A percentile compares a stretch with the other conserved stretches of the same genome.
These are phyloP conservation scores for Platanthera zijinensis DNA, from an alignment of 106 monocot species.

Conservation along the genomic window DNA sequence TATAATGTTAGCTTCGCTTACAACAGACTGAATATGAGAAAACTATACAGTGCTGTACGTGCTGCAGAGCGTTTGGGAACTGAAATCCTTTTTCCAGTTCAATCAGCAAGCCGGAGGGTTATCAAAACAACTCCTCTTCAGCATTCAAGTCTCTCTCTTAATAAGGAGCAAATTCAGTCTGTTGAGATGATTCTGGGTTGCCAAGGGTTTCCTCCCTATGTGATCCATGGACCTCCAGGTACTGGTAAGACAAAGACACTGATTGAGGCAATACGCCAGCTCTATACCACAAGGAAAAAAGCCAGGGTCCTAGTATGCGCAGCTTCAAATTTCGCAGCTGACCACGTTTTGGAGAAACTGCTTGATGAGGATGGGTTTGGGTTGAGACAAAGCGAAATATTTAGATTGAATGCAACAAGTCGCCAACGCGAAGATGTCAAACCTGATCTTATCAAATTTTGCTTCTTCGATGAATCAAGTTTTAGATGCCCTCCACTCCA, in stretches of 20 bases:
- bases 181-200: conserved; percentile 85
- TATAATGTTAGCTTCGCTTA: conserved; percentile 86
- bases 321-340: conserved; percentile 91
- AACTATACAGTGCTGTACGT: conserved; percentile 63
- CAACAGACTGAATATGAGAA: conserved; percentile 74
- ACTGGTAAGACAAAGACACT: conserved; percentile 90
- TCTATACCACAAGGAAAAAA: conserved; percentile 32
- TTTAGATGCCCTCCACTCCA: conserved; percentile 72
- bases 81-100: conserved; percentile 62
- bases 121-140: conserved; percentile 23
- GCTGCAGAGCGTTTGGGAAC: conserved; percentile 39
- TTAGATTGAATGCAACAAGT: conserved; percentile 74
- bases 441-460: conserved; percentile 61
- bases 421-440: conserved; percentile 78
- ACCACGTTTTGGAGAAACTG: conserved; percentile 67
- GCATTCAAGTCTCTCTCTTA: conserved; percentile 48
- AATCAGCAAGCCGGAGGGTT: conserved; percentile 18
- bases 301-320: conserved; percentile 77
- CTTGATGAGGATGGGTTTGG: conserved; percentile 20
- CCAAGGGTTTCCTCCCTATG: conserved; percentile 74
- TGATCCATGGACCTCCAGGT: conserved; percentile 93
- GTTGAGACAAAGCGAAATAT: conserved; percentile 48
- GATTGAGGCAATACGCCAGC: conserved; percentile 72
- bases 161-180: conserved; percentile 52
- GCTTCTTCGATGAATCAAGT: conserved; percentile 66